phyloP scores from a whole-genome alignment of 225 moss, liverwort and hornwort genomes.

The Neckera pumila region DNA sequence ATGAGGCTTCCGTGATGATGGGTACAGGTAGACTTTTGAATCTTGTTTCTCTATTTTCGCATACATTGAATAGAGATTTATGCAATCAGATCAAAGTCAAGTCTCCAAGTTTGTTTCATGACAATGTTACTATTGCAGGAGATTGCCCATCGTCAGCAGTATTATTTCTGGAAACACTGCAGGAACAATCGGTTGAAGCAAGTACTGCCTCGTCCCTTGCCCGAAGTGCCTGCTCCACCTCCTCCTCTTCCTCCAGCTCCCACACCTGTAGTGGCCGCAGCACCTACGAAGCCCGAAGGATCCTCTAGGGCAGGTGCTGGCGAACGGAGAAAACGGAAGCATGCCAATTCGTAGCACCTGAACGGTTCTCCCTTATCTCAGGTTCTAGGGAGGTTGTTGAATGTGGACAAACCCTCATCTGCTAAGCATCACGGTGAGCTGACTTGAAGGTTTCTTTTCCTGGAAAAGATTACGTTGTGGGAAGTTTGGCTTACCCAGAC shows the following conservation, averaged over 20 bases:
- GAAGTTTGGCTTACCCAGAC: not conserved
- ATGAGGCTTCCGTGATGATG: not conserved
- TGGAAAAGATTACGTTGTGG: not conserved
- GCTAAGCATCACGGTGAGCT: not conserved
- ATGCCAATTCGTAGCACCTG: conserved; percentile 45
- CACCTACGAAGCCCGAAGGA: conserved; percentile 63
- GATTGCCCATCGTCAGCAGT: conserved; percentile 93
- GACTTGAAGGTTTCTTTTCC: not conserved
- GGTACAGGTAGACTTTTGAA: not conserved
- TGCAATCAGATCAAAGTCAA: not conserved
- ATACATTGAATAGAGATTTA: not conserved
- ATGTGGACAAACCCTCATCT: not conserved
- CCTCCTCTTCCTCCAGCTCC: conserved; percentile 56
- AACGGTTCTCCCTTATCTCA: not conserved
- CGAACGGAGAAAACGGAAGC: conserved; percentile 90
- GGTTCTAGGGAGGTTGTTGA: not conserved
- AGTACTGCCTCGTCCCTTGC: conserved; percentile 50
- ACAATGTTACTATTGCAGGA: conserved; percentile 39
- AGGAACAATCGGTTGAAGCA: conserved; percentile 93
- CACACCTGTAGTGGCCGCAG: conserved; percentile 34
- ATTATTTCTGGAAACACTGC: conserved; percentile 69
- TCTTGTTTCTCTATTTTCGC: not conserved
- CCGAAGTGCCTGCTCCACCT: conserved; percentile 64
- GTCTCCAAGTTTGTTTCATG: not conserved
- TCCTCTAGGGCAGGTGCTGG: conserved; percentile 75